Conservation (phyloP, 192 early-diverging fungal species). For the Coemansia erecta region DNA sequence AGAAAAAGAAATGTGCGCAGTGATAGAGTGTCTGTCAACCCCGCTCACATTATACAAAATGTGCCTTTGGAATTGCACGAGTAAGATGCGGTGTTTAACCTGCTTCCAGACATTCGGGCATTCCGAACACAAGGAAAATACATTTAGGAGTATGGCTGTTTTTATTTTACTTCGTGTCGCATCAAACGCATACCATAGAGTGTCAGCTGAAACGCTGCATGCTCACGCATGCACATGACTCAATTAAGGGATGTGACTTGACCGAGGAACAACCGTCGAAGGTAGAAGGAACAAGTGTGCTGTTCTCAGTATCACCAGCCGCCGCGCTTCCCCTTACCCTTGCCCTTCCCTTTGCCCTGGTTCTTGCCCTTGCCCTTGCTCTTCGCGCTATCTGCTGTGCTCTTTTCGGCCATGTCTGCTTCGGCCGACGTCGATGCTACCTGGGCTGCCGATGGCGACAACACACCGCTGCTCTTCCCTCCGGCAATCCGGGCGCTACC, state of each 20-base stretch:
- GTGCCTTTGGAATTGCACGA: no score
- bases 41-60: no score
- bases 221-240: not conserved
- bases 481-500: slow-evolving; percentile 50
- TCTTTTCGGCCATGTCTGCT: not conserved
- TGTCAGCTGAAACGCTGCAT: slow-evolving; percentile 3
- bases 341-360: slow-evolving; percentile 32
- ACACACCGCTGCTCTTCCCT: not conserved
- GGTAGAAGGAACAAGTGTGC: slow-evolving; percentile 4
- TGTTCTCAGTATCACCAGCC: slow-evolving; percentile 3
- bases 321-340: slow-evolving; percentile 12
- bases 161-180: no score
- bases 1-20: no score
- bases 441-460: not conserved
- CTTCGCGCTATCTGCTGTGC: slow-evolving; percentile 17
- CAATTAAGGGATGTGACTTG: not conserved
- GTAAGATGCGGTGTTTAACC: no score
- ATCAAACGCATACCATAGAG: no score
- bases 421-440: not conserved
- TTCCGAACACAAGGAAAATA: no score
- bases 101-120: no score
- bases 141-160: no score
- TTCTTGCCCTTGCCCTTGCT: slow-evolving; percentile 19
- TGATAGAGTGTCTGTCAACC: no score
- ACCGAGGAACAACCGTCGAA: slow-evolving; percentile 10